Evolutionary conservation across 495 filamentous ascomycete genomes (phyloP).

Genomic region (Wilcoxina mikolae): DNA sequence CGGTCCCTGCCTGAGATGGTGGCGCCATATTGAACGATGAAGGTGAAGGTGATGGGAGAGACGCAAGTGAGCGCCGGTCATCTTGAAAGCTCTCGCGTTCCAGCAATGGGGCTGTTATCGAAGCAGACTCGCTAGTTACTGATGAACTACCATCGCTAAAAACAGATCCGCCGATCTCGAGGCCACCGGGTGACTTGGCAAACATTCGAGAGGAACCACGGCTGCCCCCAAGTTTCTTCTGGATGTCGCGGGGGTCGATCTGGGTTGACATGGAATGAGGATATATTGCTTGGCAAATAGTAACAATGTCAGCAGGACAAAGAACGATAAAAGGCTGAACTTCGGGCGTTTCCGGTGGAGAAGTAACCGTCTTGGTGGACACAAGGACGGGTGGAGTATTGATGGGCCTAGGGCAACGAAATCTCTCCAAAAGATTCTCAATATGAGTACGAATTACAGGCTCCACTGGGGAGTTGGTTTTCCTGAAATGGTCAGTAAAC

Average conservation of each 20-base stretch:
- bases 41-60: conserved; percentile 25
- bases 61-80: conserved; percentile 27
- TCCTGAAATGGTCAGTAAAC: conserved; percentile 31
- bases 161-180: conserved; percentile 38
- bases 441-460: conserved; percentile 57
- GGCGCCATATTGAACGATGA: conserved; percentile 22
- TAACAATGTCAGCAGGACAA: conserved; percentile 56
- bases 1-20: conserved; percentile 1
- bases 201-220: conserved; percentile 24
- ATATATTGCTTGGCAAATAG: conserved; percentile 55
- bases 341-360: conserved; percentile 51
- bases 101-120: conserved; percentile 48
- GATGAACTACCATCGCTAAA: conserved; percentile 52
- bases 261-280: conserved; percentile 32
- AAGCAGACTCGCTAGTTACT: conserved; percentile 50
- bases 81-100: conserved; percentile 32
- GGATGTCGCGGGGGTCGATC: conserved; percentile 25
- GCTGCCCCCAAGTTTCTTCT: conserved; percentile 17
- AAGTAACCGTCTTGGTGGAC: conserved; percentile 52
- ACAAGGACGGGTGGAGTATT: conserved; percentile 46
- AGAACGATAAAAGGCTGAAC: conserved; percentile 59
- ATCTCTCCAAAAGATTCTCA: conserved; percentile 56
- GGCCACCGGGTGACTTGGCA: conserved; percentile 25
- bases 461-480: conserved; percentile 46
- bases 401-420: conserved; percentile 40